Base-by-base conservation (phyloP, 306 rosid species). In the Quillaja saponaria region DNA sequence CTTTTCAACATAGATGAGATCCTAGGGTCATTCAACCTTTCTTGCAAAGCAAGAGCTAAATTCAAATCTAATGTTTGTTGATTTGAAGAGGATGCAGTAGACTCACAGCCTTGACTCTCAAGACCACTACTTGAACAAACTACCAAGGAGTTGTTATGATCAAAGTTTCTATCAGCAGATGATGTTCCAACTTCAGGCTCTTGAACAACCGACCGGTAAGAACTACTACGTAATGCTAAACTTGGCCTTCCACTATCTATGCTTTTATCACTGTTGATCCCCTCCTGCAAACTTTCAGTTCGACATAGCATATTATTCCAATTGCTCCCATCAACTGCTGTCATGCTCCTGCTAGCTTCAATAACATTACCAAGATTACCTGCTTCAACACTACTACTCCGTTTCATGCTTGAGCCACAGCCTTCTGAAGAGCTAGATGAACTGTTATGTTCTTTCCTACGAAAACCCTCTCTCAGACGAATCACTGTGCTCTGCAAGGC, bases 231-330 rank as follows among this genome's bases (percentile, higher is more conserved):
- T 72, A 94, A 70, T 52, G 91, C 99, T 77, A 89, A 55, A 83
- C 97, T 94, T 57, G 97, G 96, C 68, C 99, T 85, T 75, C 97
- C 99, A 80, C 99, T 94, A 72, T 94, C 99, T 49, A 94, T 73
- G 82, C 99, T 94, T 70, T 89, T 94, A 64, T 94, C 99, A 71
- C 97, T 94, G 42, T 80, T 87, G 49, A 94, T 81, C 69, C 99
- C 97, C 71, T 94, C 99, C 1, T 78, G 96, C 17, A 89, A 81
- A 75, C 85, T 80, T 45, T 79, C 81, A 66, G 86, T 67, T 71
- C 83, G 95, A 74, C 84, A 81, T 13, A 83, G 61, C 49, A 72
- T 66, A 58, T 76, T 82, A 77, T 73, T 86, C 96, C 96, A 89
- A 76, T 78, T 89, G 75, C 82, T 72, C 64, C 85, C 95, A 66